A percentile compares a stretch with the other conserved stretches of the same genome.
Evolutionary conservation across 208 protist genomes (phyloP).

Genomic region (Acanthamoeba sp.): DNA sequence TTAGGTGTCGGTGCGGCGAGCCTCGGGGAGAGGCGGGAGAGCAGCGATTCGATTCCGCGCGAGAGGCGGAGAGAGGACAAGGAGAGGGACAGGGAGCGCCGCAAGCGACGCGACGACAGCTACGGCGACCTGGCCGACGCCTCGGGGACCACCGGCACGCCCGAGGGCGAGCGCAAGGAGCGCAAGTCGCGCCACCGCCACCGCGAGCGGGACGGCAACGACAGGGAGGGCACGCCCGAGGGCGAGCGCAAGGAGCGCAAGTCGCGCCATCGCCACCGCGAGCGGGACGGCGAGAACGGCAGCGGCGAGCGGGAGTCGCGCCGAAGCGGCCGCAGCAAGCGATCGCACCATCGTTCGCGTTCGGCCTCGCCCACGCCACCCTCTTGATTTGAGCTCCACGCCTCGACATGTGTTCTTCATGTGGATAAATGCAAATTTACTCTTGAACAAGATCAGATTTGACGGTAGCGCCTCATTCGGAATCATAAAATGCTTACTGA

Average conservation of each 20-base stretch:
- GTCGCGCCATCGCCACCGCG: background rate
- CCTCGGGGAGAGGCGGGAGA: background rate
- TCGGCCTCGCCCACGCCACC: background rate
- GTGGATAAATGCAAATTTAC: background rate
- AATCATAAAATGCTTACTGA: background rate
- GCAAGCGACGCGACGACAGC: background rate
- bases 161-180: background rate
- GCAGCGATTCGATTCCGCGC: background rate
- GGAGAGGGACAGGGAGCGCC: background rate
- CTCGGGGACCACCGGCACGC: background rate
- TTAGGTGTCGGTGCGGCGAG: too few species aligned
- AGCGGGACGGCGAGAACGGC: background rate
- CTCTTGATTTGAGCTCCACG: background rate
- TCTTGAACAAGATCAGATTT: too few species aligned
- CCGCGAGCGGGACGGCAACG: background rate
- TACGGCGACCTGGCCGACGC: constrained; percentile 28
- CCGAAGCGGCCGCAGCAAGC: constrained; percentile 18
- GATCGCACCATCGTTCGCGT: background rate
- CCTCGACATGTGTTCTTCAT: background rate
- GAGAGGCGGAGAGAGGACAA: background rate
- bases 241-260: background rate
- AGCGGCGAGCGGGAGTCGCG: constrained; percentile 48
- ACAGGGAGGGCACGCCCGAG: background rate
- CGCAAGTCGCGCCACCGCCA: background rate
- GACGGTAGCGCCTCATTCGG: background rate